phyloP scores from a whole-genome alignment of 495 filamentous ascomycete genomes.

The Podospora appendiculata region DNA sequence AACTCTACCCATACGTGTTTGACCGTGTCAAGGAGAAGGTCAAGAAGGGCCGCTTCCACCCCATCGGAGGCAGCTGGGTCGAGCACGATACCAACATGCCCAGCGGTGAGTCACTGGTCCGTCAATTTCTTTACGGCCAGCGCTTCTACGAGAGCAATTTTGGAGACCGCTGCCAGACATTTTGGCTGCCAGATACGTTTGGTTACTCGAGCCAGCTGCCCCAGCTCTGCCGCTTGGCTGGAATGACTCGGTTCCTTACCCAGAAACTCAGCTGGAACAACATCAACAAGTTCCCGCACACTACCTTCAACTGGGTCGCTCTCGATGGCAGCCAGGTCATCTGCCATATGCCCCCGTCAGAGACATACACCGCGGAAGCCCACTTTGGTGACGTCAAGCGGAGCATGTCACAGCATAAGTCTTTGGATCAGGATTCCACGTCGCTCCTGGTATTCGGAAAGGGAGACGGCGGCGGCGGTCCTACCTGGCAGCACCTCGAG shows the following conservation, averaged over 20 bases:
- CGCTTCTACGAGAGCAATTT: constrained; percentile 92
- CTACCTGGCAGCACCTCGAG: constrained; percentile 88
- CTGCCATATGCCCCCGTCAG: constrained; percentile 90
- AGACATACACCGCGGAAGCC: constrained; percentile 91
- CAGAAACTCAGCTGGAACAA: constrained; percentile 94
- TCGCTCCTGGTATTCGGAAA: constrained; percentile 91
- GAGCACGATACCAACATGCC: constrained; percentile 98
- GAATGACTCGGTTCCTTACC: constrained; percentile 94
- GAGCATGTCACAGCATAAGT: constrained; percentile 89
- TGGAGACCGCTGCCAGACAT: constrained; percentile 79
- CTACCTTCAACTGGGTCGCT: constrained; percentile 95
- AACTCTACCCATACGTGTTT: constrained; percentile 78
- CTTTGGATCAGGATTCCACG: constrained; percentile 80
- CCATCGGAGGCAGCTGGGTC: constrained; percentile 96
- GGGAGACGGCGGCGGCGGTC: constrained; percentile 91
- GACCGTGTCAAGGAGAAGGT: constrained; percentile 87
- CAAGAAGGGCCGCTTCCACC: constrained; percentile 83
- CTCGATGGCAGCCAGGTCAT: constrained; percentile 93
- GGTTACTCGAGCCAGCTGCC: constrained; percentile 93
- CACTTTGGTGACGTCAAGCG: constrained; percentile 93
- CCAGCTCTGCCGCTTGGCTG: constrained; percentile 82
- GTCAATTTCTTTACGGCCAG: constrained; percentile 95
- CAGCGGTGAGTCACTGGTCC: constrained; percentile 84
- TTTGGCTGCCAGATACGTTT: constrained; percentile 98
- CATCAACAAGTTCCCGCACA: constrained; percentile 98